phyloP scores from a whole-genome alignment of 805 yeast genomes.

The Ogataea ganodermae region DNA sequence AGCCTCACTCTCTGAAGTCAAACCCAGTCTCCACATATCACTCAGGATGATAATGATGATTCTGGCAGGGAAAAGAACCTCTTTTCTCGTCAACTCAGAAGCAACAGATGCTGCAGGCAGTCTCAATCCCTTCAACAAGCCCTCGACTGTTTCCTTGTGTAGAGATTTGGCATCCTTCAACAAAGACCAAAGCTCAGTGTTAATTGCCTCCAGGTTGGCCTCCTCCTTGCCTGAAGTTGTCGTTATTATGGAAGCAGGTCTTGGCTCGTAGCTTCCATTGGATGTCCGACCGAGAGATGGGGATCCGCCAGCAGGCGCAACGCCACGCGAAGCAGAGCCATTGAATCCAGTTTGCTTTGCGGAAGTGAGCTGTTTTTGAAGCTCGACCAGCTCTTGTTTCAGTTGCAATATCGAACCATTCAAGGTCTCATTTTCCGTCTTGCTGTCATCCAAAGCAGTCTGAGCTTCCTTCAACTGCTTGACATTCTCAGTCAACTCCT shows the following conservation, averaged over 20 bases:
- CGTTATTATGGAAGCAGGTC: constrained; percentile 66
- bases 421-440: constrained; percentile 65
- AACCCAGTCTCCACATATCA: constrained; percentile 98
- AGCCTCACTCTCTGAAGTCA: constrained; percentile 87
- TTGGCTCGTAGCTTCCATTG: constrained; percentile 44
- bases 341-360: constrained; percentile 21
- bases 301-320: constrained; percentile 28
- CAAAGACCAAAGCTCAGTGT: constrained; percentile 71
- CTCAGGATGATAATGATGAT: constrained; percentile 87
- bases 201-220: constrained; percentile 64
- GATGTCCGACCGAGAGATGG: constrained; percentile 20
- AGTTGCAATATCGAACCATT: constrained; percentile 60
- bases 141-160: constrained; percentile 83
- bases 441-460: constrained; percentile 56
- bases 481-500: constrained; percentile 61
- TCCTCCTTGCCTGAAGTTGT: constrained; percentile 47
- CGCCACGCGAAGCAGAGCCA: constrained; percentile 28
- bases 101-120: constrained; percentile 87
- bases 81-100: constrained; percentile 79
- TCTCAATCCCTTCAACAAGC: constrained; percentile 78
- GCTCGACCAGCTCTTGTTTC: constrained; percentile 41
- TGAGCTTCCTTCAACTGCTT: constrained; percentile 64
- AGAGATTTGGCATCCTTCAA: constrained; percentile 70
- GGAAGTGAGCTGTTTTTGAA: constrained; percentile 33
- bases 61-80: constrained; percentile 94